Base-by-base conservation (phyloP, 192 early-diverging fungal genomes). In the Allomyces javanicus region DNA sequence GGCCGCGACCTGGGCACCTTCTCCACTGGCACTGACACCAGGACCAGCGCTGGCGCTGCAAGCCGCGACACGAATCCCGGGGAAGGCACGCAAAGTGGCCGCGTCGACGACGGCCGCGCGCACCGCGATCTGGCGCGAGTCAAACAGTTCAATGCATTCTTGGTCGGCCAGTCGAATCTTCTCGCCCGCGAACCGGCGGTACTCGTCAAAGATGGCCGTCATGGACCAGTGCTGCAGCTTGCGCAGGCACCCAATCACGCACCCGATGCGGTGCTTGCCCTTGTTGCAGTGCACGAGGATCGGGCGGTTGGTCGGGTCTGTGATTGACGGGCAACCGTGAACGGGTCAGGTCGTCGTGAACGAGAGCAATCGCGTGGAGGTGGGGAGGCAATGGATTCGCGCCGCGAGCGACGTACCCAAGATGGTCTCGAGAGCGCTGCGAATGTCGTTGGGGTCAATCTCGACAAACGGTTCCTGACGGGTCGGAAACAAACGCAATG, bases 121-220 rank as follows among this genome's bases (percentile, higher is more conserved):
- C 33, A 40, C 33, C 33, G 7, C 33, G 33, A 40, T 7, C 33
- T 40, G 33, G 33, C 33, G 7, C 33, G 33, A 40, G 9, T 40
- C 50, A 58, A 58, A 58, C 17, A 58, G 12, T 21, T 58, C 50
- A 58, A 58, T 58, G 50, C 50, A 58, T 21, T 58, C 50, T n/a
- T 95, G 91, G 76, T 97, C 94, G 12, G 89, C 87, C 26, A 97
- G 85, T 62, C 86, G 71, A 24, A 92, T 85, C 73, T 90, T 93
- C 19, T 85, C 84, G 25, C 91, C 94, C 19, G 95, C 89, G 67
- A 98, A 98, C 50, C 92, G 74, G 61, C 91, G 77, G 70, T 96
- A 98, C 76, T 98, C 96, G 77, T 94, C 93, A 81, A 96, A 98
- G 19, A 94, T 96, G 7, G 89, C 87, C 0, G 96, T 91, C 84